Percentiles rank a stretch among this genome's conserved stretches.
These are phyloP conservation scores for Arctium lappa DNA, from an alignment of 129 eudicot species.

Conservation along the genomic window DNA sequence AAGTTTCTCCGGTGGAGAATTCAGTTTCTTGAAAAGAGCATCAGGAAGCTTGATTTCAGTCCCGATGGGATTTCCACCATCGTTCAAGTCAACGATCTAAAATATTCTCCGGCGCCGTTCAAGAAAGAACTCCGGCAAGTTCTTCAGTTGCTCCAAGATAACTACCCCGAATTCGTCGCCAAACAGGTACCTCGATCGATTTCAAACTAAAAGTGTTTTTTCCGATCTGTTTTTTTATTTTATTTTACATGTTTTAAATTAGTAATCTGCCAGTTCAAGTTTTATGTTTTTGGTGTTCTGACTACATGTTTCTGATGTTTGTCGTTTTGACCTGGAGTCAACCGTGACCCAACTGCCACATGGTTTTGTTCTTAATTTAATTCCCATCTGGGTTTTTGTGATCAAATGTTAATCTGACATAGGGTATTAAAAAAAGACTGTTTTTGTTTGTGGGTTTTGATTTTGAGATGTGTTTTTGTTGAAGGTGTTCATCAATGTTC, in stretches of 20 bases:
- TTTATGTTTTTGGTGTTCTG: not conserved
- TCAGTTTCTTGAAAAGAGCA: slow-evolving; percentile 69
- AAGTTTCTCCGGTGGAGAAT: slow-evolving; percentile 66
- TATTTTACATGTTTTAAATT: not conserved
- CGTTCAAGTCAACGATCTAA: slow-evolving; percentile 72
- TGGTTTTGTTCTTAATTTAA: not conserved
- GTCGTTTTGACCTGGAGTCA: slow-evolving; percentile 32
- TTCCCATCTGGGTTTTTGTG: not conserved
- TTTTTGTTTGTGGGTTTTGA: not conserved
- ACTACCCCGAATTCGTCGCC: slow-evolving; percentile 91
- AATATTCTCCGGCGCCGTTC: slow-evolving; percentile 65
- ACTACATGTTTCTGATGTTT: slow-evolving; percentile 27
- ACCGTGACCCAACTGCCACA: slow-evolving; percentile 25
- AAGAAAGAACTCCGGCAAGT: slow-evolving; percentile 81
- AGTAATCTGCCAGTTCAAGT: not conserved
- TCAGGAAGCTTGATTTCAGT: slow-evolving; percentile 72
- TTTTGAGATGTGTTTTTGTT: slow-evolving; percentile 4
- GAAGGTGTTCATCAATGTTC: slow-evolving; percentile 86
- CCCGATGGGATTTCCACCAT: slow-evolving; percentile 68
- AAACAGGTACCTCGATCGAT: slow-evolving; percentile 50
- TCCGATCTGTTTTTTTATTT: not conserved
- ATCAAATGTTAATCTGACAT: not conserved
- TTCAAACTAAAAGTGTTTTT: not conserved
- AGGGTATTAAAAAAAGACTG: not conserved
- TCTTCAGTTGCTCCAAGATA: slow-evolving; percentile 73